Conservation (phyloP, 116 monocot species). For the Iris pallida region DNA sequence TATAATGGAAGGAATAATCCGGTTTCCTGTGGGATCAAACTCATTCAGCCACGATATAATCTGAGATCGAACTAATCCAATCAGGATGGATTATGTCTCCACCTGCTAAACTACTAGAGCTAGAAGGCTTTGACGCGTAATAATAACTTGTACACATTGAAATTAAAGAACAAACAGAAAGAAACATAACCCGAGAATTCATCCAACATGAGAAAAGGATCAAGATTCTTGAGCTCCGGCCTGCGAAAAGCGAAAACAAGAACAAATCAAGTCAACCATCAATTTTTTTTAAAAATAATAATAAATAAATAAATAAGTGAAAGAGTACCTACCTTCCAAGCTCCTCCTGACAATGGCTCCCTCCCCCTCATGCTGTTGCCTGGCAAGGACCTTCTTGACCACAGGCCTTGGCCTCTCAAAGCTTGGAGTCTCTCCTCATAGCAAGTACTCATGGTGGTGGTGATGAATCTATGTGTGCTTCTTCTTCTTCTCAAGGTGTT, state of each 20-base stretch:
- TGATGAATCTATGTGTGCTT: not conserved
- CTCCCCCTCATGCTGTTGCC: conserved; percentile 47
- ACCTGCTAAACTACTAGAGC: too few species aligned
- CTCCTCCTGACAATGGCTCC: conserved; percentile 73
- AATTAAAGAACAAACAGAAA: not conserved
- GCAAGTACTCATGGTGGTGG: conserved; percentile 19
- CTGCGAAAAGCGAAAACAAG: conserved; percentile 22
- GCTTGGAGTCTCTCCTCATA: not conserved
- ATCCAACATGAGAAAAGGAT: conserved; percentile 93
- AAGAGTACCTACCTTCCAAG: conserved; percentile 50
- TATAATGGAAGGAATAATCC: too few species aligned
- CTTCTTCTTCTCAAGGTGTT: too few species aligned
- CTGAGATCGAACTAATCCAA: too few species aligned
- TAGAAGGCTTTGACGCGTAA: too few species aligned
- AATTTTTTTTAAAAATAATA: too few species aligned
- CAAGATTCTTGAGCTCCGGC: conserved; percentile 71
- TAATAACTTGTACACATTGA: not conserved
- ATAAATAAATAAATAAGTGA: too few species aligned
- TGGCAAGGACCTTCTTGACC: conserved; percentile 59
- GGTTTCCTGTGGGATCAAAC: too few species aligned
- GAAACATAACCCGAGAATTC: conserved; percentile 59
- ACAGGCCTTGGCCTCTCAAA: conserved; percentile 49
- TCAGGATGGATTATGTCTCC: too few species aligned
- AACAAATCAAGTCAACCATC: not conserved
- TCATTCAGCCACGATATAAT: too few species aligned